Conservation (phyloP, 2,329 filamentous ascomycete genomes). For the Penicillium rolfsii region DNA sequence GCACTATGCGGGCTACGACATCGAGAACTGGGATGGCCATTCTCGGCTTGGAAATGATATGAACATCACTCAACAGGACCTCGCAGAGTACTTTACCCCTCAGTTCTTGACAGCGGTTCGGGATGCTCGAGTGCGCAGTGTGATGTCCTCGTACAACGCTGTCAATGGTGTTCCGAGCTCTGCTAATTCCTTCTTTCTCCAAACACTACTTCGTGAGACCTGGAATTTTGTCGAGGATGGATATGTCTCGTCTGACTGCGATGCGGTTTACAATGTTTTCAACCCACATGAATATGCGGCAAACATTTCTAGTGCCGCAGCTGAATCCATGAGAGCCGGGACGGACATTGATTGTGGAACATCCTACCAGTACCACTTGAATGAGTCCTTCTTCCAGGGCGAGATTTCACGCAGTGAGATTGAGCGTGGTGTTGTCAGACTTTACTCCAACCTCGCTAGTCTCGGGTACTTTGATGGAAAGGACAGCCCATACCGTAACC, state of each 20-base stretch:
- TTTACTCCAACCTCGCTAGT: slow-evolving; percentile 55
- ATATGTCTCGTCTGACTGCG: slow-evolving; percentile 68
- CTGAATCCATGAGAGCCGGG: slow-evolving; percentile 54
- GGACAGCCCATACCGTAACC: slow-evolving; percentile 51
- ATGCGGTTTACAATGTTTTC: slow-evolving; percentile 63
- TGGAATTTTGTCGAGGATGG: slow-evolving; percentile 66
- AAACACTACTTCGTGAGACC: slow-evolving; percentile 65
- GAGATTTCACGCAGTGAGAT: slow-evolving; percentile 52
- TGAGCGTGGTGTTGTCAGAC: slow-evolving; percentile 51
- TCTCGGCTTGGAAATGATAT: slow-evolving; percentile 60
- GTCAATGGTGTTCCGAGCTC: slow-evolving; percentile 69
- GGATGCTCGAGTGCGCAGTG: slow-evolving; percentile 59
- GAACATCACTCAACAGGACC: slow-evolving; percentile 60
- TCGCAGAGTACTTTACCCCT: slow-evolving; percentile 69
- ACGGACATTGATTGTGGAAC: slow-evolving; percentile 59
- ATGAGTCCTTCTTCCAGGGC: slow-evolving; percentile 48
- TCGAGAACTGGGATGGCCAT: slow-evolving; percentile 53
- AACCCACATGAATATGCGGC: slow-evolving; percentile 55
- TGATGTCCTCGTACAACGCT: slow-evolving; percentile 67
- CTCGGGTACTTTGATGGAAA: slow-evolving; percentile 58
- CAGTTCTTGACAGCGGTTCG: slow-evolving; percentile 66
- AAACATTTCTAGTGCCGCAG: slow-evolving; percentile 52
- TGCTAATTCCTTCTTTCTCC: slow-evolving; percentile 64
- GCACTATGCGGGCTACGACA: slow-evolving; percentile 62
- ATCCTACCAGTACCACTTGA: slow-evolving; percentile 52